Evolutionary conservation across 352 stramenopile species (phyloP).

Genomic region (Phytophthora lateralis): DNA sequence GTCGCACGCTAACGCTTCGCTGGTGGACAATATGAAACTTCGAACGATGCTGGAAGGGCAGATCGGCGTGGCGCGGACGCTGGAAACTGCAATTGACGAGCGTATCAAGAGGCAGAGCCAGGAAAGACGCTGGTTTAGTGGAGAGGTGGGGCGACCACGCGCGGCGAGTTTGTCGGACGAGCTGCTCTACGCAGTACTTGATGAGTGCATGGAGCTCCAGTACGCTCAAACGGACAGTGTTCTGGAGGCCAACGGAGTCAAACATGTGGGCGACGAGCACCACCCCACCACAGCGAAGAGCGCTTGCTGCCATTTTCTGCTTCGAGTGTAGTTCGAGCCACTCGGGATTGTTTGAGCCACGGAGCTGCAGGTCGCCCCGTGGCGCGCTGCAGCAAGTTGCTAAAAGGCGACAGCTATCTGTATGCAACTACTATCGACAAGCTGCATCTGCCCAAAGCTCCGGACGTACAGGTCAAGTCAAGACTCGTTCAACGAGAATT

Average conservation of each 20-base stretch:
- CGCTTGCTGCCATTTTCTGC: conserved; percentile 28
- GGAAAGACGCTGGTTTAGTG: conserved; percentile 6
- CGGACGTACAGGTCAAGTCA: conserved; percentile 13
- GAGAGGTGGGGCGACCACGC: not conserved
- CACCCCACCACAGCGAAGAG: not conserved
- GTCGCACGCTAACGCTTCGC: not conserved
- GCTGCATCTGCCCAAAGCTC: conserved; percentile 8
- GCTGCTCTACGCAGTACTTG: conserved; percentile 12
- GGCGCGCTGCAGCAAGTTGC: conserved; percentile 8
- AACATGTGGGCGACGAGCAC: conserved; percentile 1
- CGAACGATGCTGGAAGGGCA: conserved; percentile 8
- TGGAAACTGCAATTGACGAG: conserved; percentile 17
- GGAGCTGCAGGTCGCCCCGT: not conserved
- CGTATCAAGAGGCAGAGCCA: conserved; percentile 9
- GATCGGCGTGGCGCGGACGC: not conserved
- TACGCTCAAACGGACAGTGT: conserved; percentile 10
- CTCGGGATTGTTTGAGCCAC: conserved; percentile 10
- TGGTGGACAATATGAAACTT: conserved; percentile 17
- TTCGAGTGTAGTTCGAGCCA: conserved; percentile 7
- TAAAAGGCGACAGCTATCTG: conserved; percentile 8
- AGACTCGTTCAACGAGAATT: conserved; percentile 23
- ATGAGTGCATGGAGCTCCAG: conserved; percentile 12
- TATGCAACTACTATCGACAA: conserved; percentile 21
- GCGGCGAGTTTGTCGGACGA: conserved; percentile 17
- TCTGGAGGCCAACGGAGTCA: conserved; percentile 4